A percentile compares a stretch with the other conserved stretches of the same genome.
These are phyloP conservation scores for Lentinula guzmanii DNA, from an alignment of 768 basidiomycete genomes.

Conservation along the genomic window DNA sequence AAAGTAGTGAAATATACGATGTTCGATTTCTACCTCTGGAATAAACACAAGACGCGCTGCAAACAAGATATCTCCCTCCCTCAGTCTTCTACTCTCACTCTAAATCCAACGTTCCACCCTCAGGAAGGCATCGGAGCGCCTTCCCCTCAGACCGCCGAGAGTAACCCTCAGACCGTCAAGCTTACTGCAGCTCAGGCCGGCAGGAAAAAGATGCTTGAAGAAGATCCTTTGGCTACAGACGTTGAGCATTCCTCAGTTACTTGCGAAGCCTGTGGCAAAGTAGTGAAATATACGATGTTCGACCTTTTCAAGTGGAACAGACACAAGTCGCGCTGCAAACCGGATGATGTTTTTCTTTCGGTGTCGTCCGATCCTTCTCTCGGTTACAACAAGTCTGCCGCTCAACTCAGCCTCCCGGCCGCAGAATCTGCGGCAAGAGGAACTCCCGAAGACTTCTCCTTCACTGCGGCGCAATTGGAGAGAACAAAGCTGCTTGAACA, in stretches of 20 bases:
- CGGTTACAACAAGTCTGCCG: too few species aligned
- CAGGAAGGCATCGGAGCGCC: too few species aligned
- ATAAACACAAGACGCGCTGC: not conserved
- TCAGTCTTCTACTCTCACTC: too few species aligned
- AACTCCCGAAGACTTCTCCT: too few species aligned
- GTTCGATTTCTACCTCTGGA: not conserved
- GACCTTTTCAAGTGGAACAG: not conserved
- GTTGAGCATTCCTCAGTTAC: not conserved
- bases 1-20: not conserved
- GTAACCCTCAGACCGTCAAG: not conserved
- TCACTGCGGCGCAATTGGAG: too few species aligned
- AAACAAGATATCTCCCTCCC: not conserved
- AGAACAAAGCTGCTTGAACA: too few species aligned
- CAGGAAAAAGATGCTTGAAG: not conserved
- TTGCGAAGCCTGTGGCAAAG: not conserved
- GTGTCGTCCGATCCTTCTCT: too few species aligned
- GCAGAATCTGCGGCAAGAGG: too few species aligned
- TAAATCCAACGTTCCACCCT: too few species aligned
- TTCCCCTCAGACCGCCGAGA: not conserved
- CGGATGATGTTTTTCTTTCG: too few species aligned
- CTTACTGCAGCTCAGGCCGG: not conserved
- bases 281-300: not conserved
- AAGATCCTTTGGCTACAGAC: not conserved
- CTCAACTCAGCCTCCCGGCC: too few species aligned
- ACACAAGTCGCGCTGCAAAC: not conserved